phyloP scores from a whole-genome alignment of 345 rosid genomes.

The Anastatica hierochuntica region DNA sequence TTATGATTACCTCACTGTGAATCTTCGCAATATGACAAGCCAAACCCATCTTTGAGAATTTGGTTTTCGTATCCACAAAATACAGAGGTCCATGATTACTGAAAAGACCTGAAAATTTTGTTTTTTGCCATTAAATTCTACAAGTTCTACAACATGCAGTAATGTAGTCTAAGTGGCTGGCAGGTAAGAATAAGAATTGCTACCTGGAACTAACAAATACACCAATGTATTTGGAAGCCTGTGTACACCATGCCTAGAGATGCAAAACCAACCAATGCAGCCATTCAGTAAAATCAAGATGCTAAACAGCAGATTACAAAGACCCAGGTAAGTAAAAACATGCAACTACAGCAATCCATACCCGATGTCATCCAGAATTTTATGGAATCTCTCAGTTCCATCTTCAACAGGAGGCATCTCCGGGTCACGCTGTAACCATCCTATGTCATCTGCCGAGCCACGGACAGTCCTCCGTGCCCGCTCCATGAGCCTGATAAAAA shows the following conservation, averaged over 20 bases:
- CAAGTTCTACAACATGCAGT: not conserved
- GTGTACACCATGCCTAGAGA: constrained; percentile 90
- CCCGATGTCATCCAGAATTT: constrained; percentile 78
- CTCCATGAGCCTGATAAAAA: constrained; percentile 58
- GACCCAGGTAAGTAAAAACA: not conserved
- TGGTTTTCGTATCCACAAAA: constrained; percentile 71
- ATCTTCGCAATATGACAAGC: constrained; percentile 94
- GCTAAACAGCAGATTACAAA: constrained; percentile 3
- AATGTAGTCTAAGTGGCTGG: not conserved
- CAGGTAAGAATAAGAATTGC: constrained; percentile 12
- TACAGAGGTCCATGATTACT: constrained; percentile 97
- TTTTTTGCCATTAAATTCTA: not conserved
- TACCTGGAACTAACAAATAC: constrained; percentile 93
- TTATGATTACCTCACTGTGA: constrained; percentile 75
- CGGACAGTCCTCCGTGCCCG: constrained; percentile 85
- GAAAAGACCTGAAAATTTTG: constrained; percentile 80
- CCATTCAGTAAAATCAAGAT: constrained; percentile 17
- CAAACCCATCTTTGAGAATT: constrained; percentile 88
- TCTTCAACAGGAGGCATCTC: constrained; percentile 84
- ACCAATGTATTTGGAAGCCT: constrained; percentile 70
- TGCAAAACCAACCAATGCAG: constrained; percentile 21
- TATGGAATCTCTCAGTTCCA: constrained; percentile 68
- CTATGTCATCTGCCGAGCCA: constrained; percentile 95
- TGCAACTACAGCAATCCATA: constrained; percentile 24
- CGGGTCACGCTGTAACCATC: constrained; percentile 70